A percentile compares a stretch with the other conserved stretches of the same genome.
Evolutionary conservation across 169 alveolate genomes (phyloP).

Genomic region (Hammondia hammondi): DNA sequence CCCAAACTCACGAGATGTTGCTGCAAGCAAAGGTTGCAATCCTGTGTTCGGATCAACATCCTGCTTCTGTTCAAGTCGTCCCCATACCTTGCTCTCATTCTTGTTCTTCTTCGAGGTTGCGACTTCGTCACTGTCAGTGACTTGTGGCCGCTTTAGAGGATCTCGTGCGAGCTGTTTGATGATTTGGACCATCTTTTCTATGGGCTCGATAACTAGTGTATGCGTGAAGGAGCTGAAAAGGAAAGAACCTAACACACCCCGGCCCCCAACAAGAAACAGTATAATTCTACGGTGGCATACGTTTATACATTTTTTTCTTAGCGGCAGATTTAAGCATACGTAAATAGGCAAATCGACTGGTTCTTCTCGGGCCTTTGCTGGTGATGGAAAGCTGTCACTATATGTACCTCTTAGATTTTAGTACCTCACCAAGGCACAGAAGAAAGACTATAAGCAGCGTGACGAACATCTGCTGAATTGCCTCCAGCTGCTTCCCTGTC

Average conservation of each 20-base stretch:
- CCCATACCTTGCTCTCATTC: conserved; percentile 15
- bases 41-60: no score
- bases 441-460: conserved; percentile 83
- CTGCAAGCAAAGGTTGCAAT: no score
- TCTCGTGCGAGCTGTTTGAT: conserved; percentile 82
- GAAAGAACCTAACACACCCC: conserved; percentile 20
- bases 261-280: not conserved
- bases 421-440: conserved; percentile 81
- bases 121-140: conserved; percentile 15
- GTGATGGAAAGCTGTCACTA: not conserved
- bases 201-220: conserved; percentile 77
- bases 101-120: not conserved
- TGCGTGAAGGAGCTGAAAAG: conserved; percentile 52
- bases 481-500: conserved; percentile 68
- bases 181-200: conserved; percentile 79
- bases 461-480: conserved; percentile 70
- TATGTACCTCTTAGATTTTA: no score
- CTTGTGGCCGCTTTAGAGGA: conserved; percentile 78
- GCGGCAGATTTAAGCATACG: not conserved
- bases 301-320: not conserved
- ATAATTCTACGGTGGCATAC: not conserved
- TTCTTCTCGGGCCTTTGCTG: not conserved
- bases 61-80: no score
- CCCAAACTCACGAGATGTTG: no score
- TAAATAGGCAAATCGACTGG: not conserved